Evolutionary conservation across 345 rosid species (phyloP), one percentile per base, ranked within the genome.

Genomic region (Eucalyptus pauciflora): DNA sequence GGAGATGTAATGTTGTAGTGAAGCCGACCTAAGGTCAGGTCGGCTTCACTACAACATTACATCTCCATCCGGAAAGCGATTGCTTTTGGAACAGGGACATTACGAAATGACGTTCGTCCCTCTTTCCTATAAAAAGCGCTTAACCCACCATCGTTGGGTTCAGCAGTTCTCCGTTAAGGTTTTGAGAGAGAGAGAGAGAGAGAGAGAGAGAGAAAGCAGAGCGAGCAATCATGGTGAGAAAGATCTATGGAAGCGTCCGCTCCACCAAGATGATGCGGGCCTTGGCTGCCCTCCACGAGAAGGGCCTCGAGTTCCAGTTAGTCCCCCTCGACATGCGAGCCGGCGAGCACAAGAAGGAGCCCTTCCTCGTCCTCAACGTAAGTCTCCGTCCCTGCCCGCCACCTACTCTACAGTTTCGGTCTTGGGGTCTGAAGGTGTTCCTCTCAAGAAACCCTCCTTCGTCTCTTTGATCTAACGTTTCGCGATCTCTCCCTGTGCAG

Each of bases 401-500:
- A 85, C 41, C 54, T 20, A 4, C 1, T 0, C 10, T 8, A 33
- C 14, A 31, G 15, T 51, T 25, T 45, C 5, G 13, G 41, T 7
- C 22, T 50, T 86, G 56, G 58, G 7, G 15, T 50, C 18, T 7
- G 7, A 14, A 15, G 0, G 52, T 0, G 41, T 4, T 93, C 37
- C 37, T 93, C 90, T 88, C 97, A 94, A 87, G 83, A 15, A 48
- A 12, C 86, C 56, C 86, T 79, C 54, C 41, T 37, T 37, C 7
- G 41, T 86, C 60, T 90, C n/a, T 90, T 8, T 14, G 88, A 95
- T 2, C 93, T 96, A 31, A 58, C 95, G 33, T 91, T 91, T 96
- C 90, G 95, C 9, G 94, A 90, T 54, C 87, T 94, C 88, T 94
- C 4, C 92, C 89, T 15, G 46, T 92, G 93, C 92, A 95, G 97